These are phyloP conservation scores for Moricandia moricandioides DNA, from an alignment of 345 rosid genomes.

Conservation along the genomic window DNA sequence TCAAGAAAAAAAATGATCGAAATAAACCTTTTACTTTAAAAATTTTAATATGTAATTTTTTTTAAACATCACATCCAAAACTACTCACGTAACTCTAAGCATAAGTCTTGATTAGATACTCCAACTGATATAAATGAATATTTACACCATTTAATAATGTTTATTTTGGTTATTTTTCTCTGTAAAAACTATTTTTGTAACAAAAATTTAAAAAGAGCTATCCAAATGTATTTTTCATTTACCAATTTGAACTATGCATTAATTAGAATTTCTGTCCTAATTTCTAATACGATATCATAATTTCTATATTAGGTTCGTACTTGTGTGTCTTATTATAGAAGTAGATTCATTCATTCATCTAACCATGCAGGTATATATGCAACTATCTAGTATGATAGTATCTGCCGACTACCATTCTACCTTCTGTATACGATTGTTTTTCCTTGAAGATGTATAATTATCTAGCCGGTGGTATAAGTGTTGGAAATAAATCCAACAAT, in stretches of 20 bases:
- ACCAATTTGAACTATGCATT: not conserved
- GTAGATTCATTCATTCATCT: not conserved
- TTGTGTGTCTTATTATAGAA: not conserved
- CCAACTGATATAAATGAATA: no score
- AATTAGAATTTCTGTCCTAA: not conserved
- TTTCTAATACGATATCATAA: not conserved
- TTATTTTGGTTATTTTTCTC: no score
- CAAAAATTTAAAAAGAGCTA: no score
- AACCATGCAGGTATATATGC: not conserved
- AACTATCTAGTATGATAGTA: not conserved
- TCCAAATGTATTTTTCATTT: no score
- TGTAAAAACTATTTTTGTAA: no score
- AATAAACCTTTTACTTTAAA: no score
- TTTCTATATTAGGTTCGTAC: not conserved
- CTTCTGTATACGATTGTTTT: not conserved
- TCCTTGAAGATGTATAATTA: not conserved
- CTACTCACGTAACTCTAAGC: no score
- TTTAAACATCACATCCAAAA: no score
- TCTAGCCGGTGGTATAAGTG: not conserved
- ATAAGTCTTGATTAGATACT: no score
- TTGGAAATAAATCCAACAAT: constrained; percentile 20
- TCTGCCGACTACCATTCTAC: not conserved
- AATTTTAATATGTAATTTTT: no score
- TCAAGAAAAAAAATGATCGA: no score
- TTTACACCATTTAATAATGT: no score